Evolutionary conservation across 805 yeast genomes (phyloP), one percentile per base, ranked within the genome.

Genomic region (Metschnikowia kunwiensis): DNA sequence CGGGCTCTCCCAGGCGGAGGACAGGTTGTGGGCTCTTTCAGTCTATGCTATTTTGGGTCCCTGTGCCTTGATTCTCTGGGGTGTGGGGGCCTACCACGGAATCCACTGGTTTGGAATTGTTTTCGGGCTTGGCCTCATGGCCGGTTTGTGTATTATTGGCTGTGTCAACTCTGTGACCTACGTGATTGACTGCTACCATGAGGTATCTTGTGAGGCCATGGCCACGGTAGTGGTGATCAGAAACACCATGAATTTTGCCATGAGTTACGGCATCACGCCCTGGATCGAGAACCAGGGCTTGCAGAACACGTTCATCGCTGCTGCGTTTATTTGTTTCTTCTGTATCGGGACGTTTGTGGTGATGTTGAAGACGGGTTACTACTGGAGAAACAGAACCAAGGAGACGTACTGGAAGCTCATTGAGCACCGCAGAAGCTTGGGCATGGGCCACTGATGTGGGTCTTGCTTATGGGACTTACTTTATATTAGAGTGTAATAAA

Each of bases 201-300:
- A 55, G 36, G 58, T 54, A 3, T 45, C 55, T 12, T 55, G 58
- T 22, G 60, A 54, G 30, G 58, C 58, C 7, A 45, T 56, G 55
- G 80, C 74, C 34, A 72, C 77, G 19, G 75, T 77, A 12, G 70
- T 79, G 26, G 48, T 78, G 17, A 70, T 78, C 37, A 67, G 84
- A 54, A 78, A 78, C 53, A 60, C 72, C 13, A 71, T 78, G 71
- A 72, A 76, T 11, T 80, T 80, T 51, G 80, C 75, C 3, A 70
- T 75, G 55, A 74, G 72, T 33, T 79, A 78, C 40, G 83, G 80
- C 18, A 68, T 77, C 40, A 77, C 80, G 2, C 75, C 78, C 12
- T 80, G 82, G 78, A 61, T 77, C 23, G 56, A 49, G 3, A 65
- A 71, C 44, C 55, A 65, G 34, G 85, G 85, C 1, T 60, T 67